phyloP scores from a whole-genome alignment of 371 early-diverging fungal species.

The Mortierella sp. region DNA sequence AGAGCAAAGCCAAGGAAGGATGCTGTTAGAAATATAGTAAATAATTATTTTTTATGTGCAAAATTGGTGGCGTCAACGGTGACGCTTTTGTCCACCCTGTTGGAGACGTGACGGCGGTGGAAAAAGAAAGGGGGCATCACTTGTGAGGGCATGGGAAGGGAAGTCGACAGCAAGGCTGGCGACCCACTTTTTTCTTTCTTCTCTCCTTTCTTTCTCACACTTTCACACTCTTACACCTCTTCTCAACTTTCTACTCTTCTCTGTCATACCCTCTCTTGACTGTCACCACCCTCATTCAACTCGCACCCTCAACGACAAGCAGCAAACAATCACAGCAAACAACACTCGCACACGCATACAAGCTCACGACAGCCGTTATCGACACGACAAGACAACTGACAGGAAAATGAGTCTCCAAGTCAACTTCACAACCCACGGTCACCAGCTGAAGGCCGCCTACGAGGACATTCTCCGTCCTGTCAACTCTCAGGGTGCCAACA shows the following conservation, averaged over 20 bases:
- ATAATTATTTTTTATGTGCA: background rate
- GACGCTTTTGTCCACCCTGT: background rate
- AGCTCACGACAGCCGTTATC: background rate
- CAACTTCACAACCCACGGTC: conserved; percentile 74
- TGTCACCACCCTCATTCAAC: background rate
- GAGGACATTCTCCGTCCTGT: conserved; percentile 71
- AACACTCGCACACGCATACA: background rate
- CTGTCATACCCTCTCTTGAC: background rate
- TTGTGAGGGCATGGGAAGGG: background rate
- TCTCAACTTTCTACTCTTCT: background rate
- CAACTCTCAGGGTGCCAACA: conserved; percentile 59
- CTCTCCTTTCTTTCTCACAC: background rate
- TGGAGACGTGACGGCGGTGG: background rate
- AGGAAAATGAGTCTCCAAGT: conserved; percentile 70
- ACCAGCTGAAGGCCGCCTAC: conserved; percentile 74
- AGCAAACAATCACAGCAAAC: background rate
- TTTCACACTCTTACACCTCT: background rate
- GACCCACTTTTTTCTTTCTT: background rate
- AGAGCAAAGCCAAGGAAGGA: conserved; percentile 41
- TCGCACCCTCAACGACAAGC: background rate
- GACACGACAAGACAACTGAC: background rate
- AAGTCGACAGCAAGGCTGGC: background rate
- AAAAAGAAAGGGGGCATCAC: background rate
- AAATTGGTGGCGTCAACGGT: conserved; percentile 11
- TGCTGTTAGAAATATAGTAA: conserved; percentile 18